Percentiles rank a stretch among this genome's conserved stretches.
These are phyloP conservation scores for Chytriomyces sp. DNA, from an alignment of 192 early-diverging fungal genomes.

Conservation along the genomic window DNA sequence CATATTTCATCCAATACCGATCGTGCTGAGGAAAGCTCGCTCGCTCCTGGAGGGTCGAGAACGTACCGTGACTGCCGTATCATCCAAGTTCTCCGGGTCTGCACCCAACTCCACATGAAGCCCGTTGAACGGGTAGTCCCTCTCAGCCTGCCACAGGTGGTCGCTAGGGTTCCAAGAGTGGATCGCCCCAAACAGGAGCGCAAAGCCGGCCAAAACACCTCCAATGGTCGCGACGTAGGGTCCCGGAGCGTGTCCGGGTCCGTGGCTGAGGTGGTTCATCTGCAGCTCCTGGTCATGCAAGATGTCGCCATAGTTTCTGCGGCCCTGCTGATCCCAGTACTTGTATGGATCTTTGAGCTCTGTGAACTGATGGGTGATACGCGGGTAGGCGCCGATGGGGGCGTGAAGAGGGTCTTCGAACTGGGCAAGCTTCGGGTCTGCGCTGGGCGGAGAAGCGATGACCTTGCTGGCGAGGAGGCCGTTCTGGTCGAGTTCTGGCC, in stretches of 20 bases:
- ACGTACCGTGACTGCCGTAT: conserved; percentile 39
- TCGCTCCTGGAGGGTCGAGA: too few species aligned
- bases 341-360: conserved; percentile 50
- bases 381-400: conserved; percentile 58
- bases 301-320: conserved; percentile 56
- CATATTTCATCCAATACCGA: neutral
- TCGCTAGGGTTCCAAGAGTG: conserved; percentile 44
- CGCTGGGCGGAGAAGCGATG: conserved; percentile 30
- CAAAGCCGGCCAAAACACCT: conserved; percentile 35
- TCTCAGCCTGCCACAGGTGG: conserved; percentile 47
- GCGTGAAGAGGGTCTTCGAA: conserved; percentile 42
- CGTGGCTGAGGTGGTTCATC: conserved; percentile 47
- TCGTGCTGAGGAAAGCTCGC: neutral
- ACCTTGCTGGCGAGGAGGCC: neutral
- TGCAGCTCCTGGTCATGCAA: conserved; percentile 48
- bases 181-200: conserved; percentile 11
- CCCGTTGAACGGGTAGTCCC: conserved; percentile 54
- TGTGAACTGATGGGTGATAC: conserved; percentile 43
- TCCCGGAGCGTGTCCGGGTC: conserved; percentile 36
- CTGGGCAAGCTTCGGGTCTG: conserved; percentile 19
- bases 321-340: conserved; percentile 62
- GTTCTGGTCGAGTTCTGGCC: neutral
- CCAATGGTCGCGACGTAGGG: conserved; percentile 22
- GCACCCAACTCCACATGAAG: conserved; percentile 54
- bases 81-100: conserved; percentile 50